Evolutionary conservation across 176 grass and related monocot species (phyloP).

Genomic region (Oryza meridionalis): DNA sequence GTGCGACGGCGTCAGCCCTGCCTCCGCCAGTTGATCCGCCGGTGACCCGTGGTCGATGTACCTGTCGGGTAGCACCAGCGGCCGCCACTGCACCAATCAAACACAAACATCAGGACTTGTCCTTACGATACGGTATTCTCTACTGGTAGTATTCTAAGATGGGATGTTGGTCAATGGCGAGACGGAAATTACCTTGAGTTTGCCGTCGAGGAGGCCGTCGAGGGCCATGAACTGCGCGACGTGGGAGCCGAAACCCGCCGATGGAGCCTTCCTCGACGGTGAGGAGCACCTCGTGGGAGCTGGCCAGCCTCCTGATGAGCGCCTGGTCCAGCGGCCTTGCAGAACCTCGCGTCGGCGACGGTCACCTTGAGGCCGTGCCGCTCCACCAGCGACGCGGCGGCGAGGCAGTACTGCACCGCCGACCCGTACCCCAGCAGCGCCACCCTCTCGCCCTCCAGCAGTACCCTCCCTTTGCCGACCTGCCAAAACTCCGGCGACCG

Average conservation of each 20-base stretch:
- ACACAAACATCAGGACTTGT: no score
- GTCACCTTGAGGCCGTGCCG: slow-evolving; percentile 70
- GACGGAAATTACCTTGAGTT: slow-evolving; percentile 51
- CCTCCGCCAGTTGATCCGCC: slow-evolving; percentile 80
- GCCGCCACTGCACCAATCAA: slow-evolving; percentile 77
- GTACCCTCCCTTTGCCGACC: slow-evolving; percentile 83
- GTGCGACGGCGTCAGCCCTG: slow-evolving; percentile 86
- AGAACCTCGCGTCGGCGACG: slow-evolving; percentile 91
- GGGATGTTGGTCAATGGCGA: neutral
- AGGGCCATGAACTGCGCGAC: slow-evolving; percentile 95
- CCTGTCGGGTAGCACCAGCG: slow-evolving; percentile 82
- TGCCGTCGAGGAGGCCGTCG: slow-evolving; percentile 88
- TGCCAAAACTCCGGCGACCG: slow-evolving; percentile 33
- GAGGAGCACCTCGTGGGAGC: slow-evolving; percentile 82
- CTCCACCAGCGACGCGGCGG: slow-evolving; percentile 63
- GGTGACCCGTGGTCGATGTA: slow-evolving; percentile 95
- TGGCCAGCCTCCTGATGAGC: slow-evolving; percentile 79
- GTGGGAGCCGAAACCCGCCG: slow-evolving; percentile 94
- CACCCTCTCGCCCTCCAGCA: slow-evolving; percentile 81
- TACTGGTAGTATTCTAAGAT: no score
- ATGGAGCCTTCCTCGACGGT: slow-evolving; percentile 98
- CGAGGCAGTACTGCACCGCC: slow-evolving; percentile 86
- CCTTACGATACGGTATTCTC: no score
- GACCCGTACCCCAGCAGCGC: slow-evolving; percentile 90
- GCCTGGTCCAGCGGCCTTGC: slow-evolving; percentile 88